phyloP scores from a whole-genome alignment of 371 early-diverging fungal species.

The Mucor plumbeus region DNA sequence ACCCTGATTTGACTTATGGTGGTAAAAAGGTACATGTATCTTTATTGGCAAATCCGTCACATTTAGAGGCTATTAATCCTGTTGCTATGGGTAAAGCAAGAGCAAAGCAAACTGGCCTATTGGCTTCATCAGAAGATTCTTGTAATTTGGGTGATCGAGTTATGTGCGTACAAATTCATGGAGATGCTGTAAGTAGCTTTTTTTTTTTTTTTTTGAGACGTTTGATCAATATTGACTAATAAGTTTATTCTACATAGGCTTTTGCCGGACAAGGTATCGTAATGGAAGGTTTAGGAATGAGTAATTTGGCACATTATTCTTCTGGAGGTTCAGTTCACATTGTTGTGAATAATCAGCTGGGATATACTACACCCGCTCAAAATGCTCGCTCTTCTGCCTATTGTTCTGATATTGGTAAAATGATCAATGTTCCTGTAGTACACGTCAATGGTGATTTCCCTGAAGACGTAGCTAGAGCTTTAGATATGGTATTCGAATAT shows the following conservation, averaged over 20 bases:
- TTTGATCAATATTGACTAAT: not conserved
- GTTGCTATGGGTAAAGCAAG: conserved; percentile 92
- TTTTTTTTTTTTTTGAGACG: not conserved
- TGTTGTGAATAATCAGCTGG: conserved; percentile 97
- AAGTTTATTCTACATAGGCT: conserved; percentile 43
- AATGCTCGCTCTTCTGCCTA: conserved; percentile 92
- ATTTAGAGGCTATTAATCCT: conserved; percentile 89
- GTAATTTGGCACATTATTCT: conserved; percentile 91
- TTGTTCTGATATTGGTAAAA: conserved; percentile 93
- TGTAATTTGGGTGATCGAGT: conserved; percentile 90
- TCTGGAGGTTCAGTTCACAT: conserved; percentile 95
- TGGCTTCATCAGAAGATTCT: conserved; percentile 57
- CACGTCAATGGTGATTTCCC: conserved; percentile 97
- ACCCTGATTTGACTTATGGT: conserved; percentile 76
- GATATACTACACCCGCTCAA: conserved; percentile 94
- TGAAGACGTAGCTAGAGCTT: conserved; percentile 90
- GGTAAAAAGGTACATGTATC: conserved; percentile 74
- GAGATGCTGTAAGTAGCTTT: conserved; percentile 75
- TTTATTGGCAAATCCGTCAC: conserved; percentile 93
- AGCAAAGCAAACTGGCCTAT: conserved; percentile 89
- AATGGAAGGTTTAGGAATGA: conserved; percentile 92
- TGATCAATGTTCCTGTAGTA: conserved; percentile 93
- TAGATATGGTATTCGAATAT: conserved; percentile 87
- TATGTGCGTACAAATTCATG: conserved; percentile 93
- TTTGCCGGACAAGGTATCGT: conserved; percentile 92